Percentiles rank a stretch among this genome's conserved stretches.
phyloP scores from a whole-genome alignment of 2,329 filamentous ascomycete genomes.

The Phyllosticta citrichinensis region DNA sequence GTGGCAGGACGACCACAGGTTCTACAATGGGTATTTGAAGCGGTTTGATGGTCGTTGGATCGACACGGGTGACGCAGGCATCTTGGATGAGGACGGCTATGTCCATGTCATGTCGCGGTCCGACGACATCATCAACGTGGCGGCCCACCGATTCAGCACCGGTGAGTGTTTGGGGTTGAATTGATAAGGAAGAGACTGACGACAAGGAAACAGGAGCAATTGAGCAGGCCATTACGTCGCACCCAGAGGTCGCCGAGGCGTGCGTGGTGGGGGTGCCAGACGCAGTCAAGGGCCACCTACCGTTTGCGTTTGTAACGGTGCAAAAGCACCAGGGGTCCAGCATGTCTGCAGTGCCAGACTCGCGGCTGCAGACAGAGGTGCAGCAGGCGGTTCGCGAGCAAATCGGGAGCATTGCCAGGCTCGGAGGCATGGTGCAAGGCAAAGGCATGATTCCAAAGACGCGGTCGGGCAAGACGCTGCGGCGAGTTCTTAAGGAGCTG shows the following conservation, averaged over 20 bases:
- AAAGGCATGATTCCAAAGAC: slow-evolving; percentile 87
- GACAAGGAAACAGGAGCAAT: slow-evolving; percentile 54
- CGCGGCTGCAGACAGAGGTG: slow-evolving; percentile 50
- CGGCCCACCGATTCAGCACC: slow-evolving; percentile 81
- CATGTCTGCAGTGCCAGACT: slow-evolving; percentile 39
- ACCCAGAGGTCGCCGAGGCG: slow-evolving; percentile 69
- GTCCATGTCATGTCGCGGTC: slow-evolving; percentile 53
- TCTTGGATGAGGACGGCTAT: slow-evolving; percentile 66
- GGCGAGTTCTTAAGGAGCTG: slow-evolving; percentile 71
- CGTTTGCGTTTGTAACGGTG: slow-evolving; percentile 78
- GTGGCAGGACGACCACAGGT: slow-evolving; percentile 77
- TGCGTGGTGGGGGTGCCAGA: slow-evolving; percentile 84
- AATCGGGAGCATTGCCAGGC: slow-evolving; percentile 76
- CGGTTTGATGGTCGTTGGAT: slow-evolving; percentile 75
- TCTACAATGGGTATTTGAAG: slow-evolving; percentile 76
- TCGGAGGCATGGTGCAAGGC: slow-evolving; percentile 79
- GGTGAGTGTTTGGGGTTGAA: slow-evolving; percentile 40
- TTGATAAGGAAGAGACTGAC: not conserved
- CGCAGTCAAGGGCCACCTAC: slow-evolving; percentile 76
- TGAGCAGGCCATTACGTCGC: slow-evolving; percentile 80
- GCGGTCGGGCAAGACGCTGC: slow-evolving; percentile 79
- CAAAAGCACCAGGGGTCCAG: slow-evolving; percentile 30
- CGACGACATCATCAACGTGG: slow-evolving; percentile 94
- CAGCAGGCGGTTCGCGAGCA: slow-evolving; percentile 64
- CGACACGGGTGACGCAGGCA: slow-evolving; percentile 83